Evolutionary conservation across 352 stramenopile genomes (phyloP), one percentile per base, ranked within the genome.

Genomic region (Globisporangium lucens): DNA sequence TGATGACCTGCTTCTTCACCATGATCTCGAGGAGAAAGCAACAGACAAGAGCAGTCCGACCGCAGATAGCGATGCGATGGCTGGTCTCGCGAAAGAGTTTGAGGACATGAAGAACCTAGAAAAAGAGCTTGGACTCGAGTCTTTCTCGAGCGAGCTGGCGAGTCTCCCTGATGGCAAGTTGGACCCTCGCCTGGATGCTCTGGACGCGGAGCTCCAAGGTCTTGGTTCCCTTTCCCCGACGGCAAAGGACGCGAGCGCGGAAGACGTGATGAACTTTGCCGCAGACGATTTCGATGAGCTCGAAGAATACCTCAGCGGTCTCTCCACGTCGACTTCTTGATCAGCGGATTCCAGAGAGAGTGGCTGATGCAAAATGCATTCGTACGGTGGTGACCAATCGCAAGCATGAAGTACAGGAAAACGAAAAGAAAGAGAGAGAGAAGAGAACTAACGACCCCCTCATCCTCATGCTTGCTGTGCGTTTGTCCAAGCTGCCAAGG

Each of bases 251-350:
- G 76, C 59, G 24, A 69, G 55, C 24, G 70, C 66, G 0, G 82
- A 89, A 30, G 85, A 93, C 59, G 81, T 91, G 64, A 85, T 94
- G 75, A 93, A 95, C 75, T 94, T 96, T 72, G 86, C 74, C 1
- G 88, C 85, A 4, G 88, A 96, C 66, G 85, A 96, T 79, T 96
- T 96, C 72, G 88, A 94, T 43, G 88, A 96, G 66, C 73, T 96
- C 29, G 88, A 96, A 71, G 82, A 96, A 66, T 96, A 96, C 67
- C 74, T 96, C 56, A 96, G 85, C 43, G 85, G 83, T 7, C 75
- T 96, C 24, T 87, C 83, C 35, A 82, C 78, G 51, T 82, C 80
- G 36, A 74, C 76, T 56, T 68, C 68, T 5, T 69, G 36, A 60
- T 49, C 49, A 43, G 20, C n/a, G 4, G 55, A 10, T 36, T 15